Evolutionary conservation across 163 green algal genomes (phyloP).

Genomic region (Scenedesmus sp.): DNA sequence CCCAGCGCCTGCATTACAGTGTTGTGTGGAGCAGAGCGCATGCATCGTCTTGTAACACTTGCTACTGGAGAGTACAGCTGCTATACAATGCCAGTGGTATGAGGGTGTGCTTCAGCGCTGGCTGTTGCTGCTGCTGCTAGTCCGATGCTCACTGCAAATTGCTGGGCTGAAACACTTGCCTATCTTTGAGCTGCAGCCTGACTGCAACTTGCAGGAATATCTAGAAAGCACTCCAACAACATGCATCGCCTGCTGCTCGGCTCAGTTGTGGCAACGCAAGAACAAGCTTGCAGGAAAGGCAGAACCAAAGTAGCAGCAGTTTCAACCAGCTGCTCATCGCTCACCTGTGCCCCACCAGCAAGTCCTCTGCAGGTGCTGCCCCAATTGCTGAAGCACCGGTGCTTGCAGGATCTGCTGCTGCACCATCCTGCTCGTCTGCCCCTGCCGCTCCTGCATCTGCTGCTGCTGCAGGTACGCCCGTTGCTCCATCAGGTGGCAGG

Average conservation of each 20-base stretch:
- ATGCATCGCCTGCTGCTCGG: too few species aligned
- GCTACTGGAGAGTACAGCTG: not conserved
- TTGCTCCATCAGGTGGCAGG: conserved; percentile 1
- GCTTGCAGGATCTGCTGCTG: conserved; percentile 13
- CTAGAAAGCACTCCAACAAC: not conserved
- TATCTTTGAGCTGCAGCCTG: not conserved
- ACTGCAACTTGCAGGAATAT: not conserved
- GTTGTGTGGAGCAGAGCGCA: not conserved
- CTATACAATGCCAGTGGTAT: not conserved
- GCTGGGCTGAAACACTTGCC: not conserved
- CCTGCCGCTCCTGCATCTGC: conserved; percentile 3
- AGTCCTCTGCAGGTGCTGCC: not conserved
- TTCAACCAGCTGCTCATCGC: not conserved
- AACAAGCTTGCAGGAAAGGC: not conserved
- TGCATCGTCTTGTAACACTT: not conserved
- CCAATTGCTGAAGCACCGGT: not conserved
- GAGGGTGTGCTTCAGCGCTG: not conserved
- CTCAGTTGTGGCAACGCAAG: too few species aligned
- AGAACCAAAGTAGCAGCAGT: not conserved
- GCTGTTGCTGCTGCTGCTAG: not conserved
- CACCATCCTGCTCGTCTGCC: conserved; percentile 6
- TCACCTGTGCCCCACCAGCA: not conserved
- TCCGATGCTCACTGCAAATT: not conserved
- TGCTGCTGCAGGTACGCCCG: not conserved
- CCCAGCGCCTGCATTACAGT: conserved; percentile 39